Conservation (phyloP, 352 stramenopile genomes). For the Phytophthora pseudosyringae region DNA sequence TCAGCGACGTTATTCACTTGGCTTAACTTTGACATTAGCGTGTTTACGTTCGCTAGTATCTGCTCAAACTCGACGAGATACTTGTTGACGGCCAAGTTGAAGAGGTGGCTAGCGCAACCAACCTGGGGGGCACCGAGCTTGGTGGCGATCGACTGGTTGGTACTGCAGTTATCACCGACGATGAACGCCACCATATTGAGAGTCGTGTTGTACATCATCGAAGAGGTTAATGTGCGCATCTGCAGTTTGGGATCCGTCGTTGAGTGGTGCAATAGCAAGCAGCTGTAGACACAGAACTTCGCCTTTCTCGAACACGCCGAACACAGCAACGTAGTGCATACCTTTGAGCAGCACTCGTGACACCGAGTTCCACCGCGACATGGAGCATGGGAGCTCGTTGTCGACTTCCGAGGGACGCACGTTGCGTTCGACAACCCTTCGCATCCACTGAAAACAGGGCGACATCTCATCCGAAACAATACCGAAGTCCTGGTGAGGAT, state of each 20-base stretch:
- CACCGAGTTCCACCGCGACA: too few relatives aligned
- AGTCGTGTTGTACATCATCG: constrained; percentile 9
- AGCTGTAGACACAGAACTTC: background rate
- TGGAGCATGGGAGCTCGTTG: too few relatives aligned
- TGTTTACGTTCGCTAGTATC: background rate
- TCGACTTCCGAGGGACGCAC: too few relatives aligned
- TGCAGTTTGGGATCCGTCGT: constrained; percentile 2
- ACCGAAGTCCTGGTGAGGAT: too few relatives aligned
- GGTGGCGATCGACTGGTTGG: constrained; percentile 4
- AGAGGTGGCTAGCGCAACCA: constrained; percentile 1
- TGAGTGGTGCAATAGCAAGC: constrained; percentile 5
- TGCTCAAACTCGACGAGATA: background rate
- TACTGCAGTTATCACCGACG: constrained; percentile 4
- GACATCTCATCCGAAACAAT: too few relatives aligned
- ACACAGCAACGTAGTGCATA: constrained; percentile 13
- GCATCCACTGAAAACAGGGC: too few relatives aligned
- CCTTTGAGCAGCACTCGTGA: background rate
- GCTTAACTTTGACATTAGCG: background rate
- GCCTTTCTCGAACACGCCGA: background rate
- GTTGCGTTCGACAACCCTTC: too few relatives aligned
- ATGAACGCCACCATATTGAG: constrained; percentile 13
- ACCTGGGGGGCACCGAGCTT: background rate
- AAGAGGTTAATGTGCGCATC: constrained; percentile 19
- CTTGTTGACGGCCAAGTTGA: background rate
- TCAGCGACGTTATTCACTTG: constrained; percentile 3